Conservation (phyloP, 495 filamentous ascomycete genomes). For the Hypoxylon cercidicola region DNA sequence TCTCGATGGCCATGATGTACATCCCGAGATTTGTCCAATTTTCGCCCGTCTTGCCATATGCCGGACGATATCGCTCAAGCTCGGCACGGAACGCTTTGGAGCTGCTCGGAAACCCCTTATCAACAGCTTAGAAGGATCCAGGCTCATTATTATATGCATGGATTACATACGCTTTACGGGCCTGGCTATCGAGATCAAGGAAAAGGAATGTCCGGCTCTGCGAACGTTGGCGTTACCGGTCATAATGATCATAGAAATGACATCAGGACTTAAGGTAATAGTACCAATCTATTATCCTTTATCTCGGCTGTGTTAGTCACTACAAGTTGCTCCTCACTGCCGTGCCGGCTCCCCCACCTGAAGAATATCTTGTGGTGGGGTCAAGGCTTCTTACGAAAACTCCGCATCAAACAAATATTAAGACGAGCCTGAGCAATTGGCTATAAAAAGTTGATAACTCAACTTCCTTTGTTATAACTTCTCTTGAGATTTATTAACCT, state of each 20-base stretch:
- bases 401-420: conserved; percentile 40
- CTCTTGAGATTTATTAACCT: conserved; percentile 15
- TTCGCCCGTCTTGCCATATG: conserved; percentile 31
- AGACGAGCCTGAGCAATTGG: conserved; percentile 14
- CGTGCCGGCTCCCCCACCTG: conserved; percentile 47
- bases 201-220: conserved; percentile 15
- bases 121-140: conserved; percentile 6
- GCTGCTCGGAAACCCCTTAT: conserved; percentile 11
- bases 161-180: background rate
- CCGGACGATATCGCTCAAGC: conserved; percentile 39
- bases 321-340: conserved; percentile 20
- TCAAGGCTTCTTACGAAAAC: conserved; percentile 33
- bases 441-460: conserved; percentile 40
- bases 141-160: background rate
- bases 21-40: conserved; percentile 42
- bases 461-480: conserved; percentile 16
- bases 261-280: conserved; percentile 28
- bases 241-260: conserved; percentile 30
- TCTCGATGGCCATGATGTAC: conserved; percentile 30
- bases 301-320: conserved; percentile 18
- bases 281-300: conserved; percentile 9
- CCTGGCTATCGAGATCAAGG: background rate
- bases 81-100: conserved; percentile 20
- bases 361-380: conserved; percentile 43
- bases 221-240: conserved; percentile 11